A percentile compares a stretch with the other conserved stretches of the same genome.
Conservation (phyloP, 805 yeast genomes). For the Trichomonascus vanleenenianus region DNA sequence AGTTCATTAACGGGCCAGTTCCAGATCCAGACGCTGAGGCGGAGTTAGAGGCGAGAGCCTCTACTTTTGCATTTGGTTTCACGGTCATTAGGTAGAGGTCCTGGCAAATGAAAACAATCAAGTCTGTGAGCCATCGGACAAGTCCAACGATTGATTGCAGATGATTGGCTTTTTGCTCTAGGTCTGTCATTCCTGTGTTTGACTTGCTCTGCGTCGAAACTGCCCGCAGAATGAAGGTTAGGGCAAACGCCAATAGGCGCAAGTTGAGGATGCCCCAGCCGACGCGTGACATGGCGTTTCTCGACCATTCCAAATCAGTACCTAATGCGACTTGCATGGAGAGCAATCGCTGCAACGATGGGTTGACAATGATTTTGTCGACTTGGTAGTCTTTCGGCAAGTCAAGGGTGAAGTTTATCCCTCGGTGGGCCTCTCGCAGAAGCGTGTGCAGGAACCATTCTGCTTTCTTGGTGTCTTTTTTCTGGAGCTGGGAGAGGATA, state of each 20-base stretch:
- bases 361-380: slow-evolving; percentile 66
- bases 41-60: slow-evolving; percentile 5
- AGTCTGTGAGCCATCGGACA: slow-evolving; percentile 79
- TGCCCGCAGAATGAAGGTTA: slow-evolving; percentile 55
- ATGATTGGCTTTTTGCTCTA: slow-evolving; percentile 23
- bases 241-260: slow-evolving; percentile 63
- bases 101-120: slow-evolving; percentile 62
- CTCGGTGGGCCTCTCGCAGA: slow-evolving; percentile 62
- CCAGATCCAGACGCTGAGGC: no score
- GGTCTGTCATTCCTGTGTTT: slow-evolving; percentile 30
- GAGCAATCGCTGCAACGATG: slow-evolving; percentile 67
- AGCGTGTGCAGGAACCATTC: slow-evolving; percentile 35
- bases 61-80: slow-evolving; percentile 12
- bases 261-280: slow-evolving; percentile 62
- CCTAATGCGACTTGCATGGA: slow-evolving; percentile 66
- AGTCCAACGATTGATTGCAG: slow-evolving; percentile 48
- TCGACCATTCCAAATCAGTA: slow-evolving; percentile 37
- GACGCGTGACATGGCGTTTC: slow-evolving; percentile 38
- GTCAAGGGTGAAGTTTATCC: slow-evolving; percentile 65
- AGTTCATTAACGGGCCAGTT: not conserved
- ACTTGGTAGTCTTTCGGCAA: slow-evolving; percentile 59
- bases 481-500: slow-evolving; percentile 28
- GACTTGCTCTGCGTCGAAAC: slow-evolving; percentile 39
- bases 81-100: slow-evolving; percentile 36
- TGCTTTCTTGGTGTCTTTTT: slow-evolving; percentile 13